A percentile compares a stretch with the other conserved stretches of the same genome.
Conservation (phyloP, 1,139 yeast species). For the Sugiyamaella xylanicola region DNA sequence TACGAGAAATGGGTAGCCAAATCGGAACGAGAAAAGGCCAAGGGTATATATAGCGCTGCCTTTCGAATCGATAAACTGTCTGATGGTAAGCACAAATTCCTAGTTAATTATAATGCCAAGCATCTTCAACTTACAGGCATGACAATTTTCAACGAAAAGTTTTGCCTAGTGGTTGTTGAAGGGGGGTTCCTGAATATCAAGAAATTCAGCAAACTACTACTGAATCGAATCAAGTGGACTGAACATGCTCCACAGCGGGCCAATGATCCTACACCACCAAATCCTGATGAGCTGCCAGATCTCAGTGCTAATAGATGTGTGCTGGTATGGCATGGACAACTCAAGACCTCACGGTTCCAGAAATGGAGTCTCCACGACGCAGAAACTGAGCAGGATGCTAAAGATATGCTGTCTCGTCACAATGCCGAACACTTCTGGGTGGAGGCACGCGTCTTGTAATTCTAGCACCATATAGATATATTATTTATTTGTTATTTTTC, state of each 20-base stretch:
- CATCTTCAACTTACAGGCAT: conserved; percentile 70
- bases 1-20: conserved; percentile 52
- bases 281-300: conserved; percentile 36
- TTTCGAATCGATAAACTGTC: conserved; percentile 57
- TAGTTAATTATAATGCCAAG: conserved; percentile 77
- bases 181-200: conserved; percentile 66
- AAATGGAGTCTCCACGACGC: conserved; percentile 63
- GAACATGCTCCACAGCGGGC: conserved; percentile 44
- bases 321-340: conserved; percentile 76
- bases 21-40: conserved; percentile 51
- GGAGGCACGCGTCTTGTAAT: conserved; percentile 30
- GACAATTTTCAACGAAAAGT: conserved; percentile 48
- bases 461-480: background rate
- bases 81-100: conserved; percentile 69
- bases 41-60: conserved; percentile 62
- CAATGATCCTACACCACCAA: background rate
- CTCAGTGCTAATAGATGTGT: conserved; percentile 53
- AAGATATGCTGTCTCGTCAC: conserved; percentile 53
- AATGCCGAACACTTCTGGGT: conserved; percentile 63
- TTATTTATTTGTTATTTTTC: background rate
- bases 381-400: conserved; percentile 56
- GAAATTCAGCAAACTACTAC: conserved; percentile 63
- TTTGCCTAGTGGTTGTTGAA: conserved; percentile 67
- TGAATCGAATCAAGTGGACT: conserved; percentile 70
- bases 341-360: conserved; percentile 55